Base-by-base conservation (phyloP, 371 early-diverging fungal species). In the Syncephalis fuscata region DNA sequence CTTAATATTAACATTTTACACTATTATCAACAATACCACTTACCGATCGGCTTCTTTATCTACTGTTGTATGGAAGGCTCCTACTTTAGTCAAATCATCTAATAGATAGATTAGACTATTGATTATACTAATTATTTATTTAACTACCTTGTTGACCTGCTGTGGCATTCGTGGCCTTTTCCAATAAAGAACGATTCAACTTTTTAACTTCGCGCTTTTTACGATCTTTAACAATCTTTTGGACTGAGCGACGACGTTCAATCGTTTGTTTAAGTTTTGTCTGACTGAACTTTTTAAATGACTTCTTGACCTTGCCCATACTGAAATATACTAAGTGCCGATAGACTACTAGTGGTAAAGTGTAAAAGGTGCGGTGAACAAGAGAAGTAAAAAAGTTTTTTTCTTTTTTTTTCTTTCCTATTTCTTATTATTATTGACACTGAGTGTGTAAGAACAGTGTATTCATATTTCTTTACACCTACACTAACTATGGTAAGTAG, bases 221-320 rank as follows among this genome's bases (percentile, higher is more conserved):
- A 51, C 73, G 71, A 51, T 71, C 52, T 50, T 78, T 79, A 38
- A 75, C 67, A 47, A 81, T 76, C 54, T 80, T 75, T 48, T 70
- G 61, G 57, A 82, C 73, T 50, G 78, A 70, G 48, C 84, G 65
- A 27, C 79, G 76, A 52, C 70, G 48, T 51, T 68, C 73, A 37
- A 84, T 61, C 23, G 70, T 72, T 25, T 66, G 65, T 61, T 87
- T 85, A 44, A 89, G 68, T 46, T 83, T 74, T 53, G 70, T 78
- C 67, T 86, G 82, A 61, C 83, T 78, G 60, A 83, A 90, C 70
- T 86, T 90, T 62, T 80, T 84, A 3, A 85, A 88, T 10, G 81
- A 59, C 60, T 92, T 92, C 57, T 78, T 85, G 32, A 65, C 75
- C 66, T 86, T 85, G 46, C 67, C 76, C 78, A 77, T 78, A 37